Evolutionary conservation across 805 yeast genomes (phyloP), one percentile per base, ranked within the genome.

Genomic region (Suhomyces tanzawaensis): DNA sequence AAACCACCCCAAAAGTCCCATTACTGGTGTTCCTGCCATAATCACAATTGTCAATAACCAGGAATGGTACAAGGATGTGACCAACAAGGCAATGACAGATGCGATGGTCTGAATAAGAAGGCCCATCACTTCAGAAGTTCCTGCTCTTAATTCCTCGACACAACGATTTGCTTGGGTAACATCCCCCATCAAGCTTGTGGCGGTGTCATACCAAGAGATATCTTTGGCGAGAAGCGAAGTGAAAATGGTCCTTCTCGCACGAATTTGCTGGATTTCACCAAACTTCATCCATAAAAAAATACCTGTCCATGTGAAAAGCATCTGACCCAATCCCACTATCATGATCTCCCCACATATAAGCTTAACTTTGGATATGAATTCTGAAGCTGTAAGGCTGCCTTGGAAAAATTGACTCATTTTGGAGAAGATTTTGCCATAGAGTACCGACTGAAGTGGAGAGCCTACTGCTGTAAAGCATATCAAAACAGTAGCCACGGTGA

Each of bases 41-140:
- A 84, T 77, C 1, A 93, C 75, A 18, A 93, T 60, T 0, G 97
- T 85, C 8, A 93, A 69, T 3, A 85, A 72, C 97, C 97, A 91
- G 3, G 95, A 85, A 43, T 79, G 81, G 43, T 74, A 73, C 55
- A 93, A 74, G 1, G 96, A 80, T 0, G 85, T 77, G 1, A 77
- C 71, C 1, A 82, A 53, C 8, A 83, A 60, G 0, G 83, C 77
- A 3, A 76, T 37, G 0, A 79, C 62, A 0, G 88, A 71, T 0
- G 79, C 74, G 1, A 69, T 28, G 7, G 79, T 71, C 46, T 81
- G 81, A 9, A 77, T 52, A 1, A 81, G 51, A 15, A 81, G 48
- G 0, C 85, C 88, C 13, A 80, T 53, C 3, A 81, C 76, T 52
- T 84, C 90, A 3, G 91, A 77, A 4, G 77, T 67, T 1, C 89